Conservation (phyloP, 2,329 filamentous ascomycete genomes). For the Neodidymelliopsis sp. region DNA sequence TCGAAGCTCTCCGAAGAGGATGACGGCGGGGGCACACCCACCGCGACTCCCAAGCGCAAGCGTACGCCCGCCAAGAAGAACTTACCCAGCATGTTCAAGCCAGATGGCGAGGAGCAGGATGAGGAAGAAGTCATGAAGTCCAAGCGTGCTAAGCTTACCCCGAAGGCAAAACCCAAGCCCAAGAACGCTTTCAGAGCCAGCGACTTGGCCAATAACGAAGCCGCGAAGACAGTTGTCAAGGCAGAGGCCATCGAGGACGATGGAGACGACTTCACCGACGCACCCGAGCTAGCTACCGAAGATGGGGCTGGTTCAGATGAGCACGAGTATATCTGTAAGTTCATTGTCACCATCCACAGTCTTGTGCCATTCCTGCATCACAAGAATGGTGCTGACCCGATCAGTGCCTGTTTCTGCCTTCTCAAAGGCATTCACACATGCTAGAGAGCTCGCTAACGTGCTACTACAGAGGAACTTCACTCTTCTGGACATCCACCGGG, state of each 20-base stretch:
- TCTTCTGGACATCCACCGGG: not conserved
- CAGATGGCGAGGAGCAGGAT: not conserved
- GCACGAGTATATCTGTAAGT: slow-evolving; percentile 6
- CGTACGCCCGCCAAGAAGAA: slow-evolving; percentile 19
- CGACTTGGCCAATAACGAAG: not conserved
- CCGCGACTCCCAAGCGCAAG: slow-evolving; percentile 32
- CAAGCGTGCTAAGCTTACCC: not conserved
- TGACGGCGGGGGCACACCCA: not conserved
- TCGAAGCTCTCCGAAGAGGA: not conserved
- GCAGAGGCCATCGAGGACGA: slow-evolving; percentile 1
- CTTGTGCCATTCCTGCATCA: not conserved
- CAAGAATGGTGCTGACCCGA: not conserved
- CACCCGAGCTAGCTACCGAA: not conserved
- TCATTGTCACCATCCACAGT: not conserved
- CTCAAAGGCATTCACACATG: not conserved
- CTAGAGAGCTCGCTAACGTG: slow-evolving; percentile 1
- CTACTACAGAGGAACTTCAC: slow-evolving; percentile 1
- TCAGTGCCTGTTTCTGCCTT: not conserved
- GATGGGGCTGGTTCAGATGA: not conserved
- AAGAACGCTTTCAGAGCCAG: slow-evolving; percentile 2
- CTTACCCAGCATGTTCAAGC: not conserved
- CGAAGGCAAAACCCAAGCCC: not conserved
- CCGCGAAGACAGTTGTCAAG: not conserved
- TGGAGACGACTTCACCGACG: not conserved
- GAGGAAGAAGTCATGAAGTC: not conserved